Evolutionary conservation across 179 eudicot genomes (phyloP).

Genomic region (Drosera spatulata): DNA sequence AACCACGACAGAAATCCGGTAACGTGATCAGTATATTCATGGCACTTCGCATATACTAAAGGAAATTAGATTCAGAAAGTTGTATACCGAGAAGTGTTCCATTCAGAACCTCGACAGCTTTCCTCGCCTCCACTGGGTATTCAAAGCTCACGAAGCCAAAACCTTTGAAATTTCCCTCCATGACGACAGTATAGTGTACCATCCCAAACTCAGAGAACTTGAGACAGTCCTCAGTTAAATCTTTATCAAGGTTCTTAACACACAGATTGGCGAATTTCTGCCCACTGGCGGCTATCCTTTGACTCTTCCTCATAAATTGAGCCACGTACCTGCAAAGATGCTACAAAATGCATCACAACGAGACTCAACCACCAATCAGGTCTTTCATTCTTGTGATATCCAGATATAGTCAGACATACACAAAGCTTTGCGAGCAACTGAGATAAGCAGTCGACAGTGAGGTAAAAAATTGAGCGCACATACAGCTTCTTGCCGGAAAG

Average conservation of each 20-base stretch:
- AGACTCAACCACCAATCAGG: too few species aligned
- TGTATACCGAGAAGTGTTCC: constrained; percentile 4
- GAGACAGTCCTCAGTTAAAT: constrained; percentile 10
- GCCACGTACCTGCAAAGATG: constrained; percentile 8
- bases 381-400: not conserved
- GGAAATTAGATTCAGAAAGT: not conserved
- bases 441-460: not conserved
- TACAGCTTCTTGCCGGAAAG: constrained; percentile 16
- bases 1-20: not conserved
- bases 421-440: too few species aligned
- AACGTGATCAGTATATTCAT: not conserved
- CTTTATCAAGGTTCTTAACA: constrained; percentile 10
- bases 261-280: constrained; percentile 9
- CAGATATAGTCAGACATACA: too few species aligned
- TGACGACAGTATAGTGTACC: constrained; percentile 7
- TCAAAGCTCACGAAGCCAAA: constrained; percentile 13
- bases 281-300: constrained; percentile 7
- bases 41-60: not conserved
- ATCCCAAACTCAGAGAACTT: constrained; percentile 12
- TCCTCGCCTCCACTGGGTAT: constrained; percentile 7
- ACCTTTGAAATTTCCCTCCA: constrained; percentile 9
- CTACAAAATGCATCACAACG: not conserved
- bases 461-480: not conserved
- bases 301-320: constrained; percentile 8
- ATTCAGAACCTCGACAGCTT: constrained; percentile 8